phyloP scores from a whole-genome alignment of 2,329 filamentous ascomycete species.

The Calonectria multiphialidica region DNA sequence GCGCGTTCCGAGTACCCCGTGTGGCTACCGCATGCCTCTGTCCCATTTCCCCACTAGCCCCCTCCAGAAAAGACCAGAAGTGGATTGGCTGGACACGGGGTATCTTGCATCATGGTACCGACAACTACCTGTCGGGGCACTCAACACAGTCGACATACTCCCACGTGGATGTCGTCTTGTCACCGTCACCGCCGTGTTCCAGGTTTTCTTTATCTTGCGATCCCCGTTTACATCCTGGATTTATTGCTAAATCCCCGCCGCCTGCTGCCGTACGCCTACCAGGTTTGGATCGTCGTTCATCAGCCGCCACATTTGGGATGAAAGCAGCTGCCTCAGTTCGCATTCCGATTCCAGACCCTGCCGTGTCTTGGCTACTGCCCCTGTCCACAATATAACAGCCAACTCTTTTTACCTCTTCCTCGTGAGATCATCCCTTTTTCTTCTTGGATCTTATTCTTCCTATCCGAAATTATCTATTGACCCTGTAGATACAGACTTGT shows the following conservation, averaged over 20 bases:
- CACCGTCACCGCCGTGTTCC: constrained; percentile 18
- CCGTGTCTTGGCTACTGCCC: not conserved
- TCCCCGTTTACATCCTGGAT: not conserved
- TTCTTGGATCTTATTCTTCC: not conserved
- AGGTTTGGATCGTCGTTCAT: not conserved
- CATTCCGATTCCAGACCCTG: constrained; percentile 1
- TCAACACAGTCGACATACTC: constrained; percentile 23
- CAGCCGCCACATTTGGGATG: not conserved
- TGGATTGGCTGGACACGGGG: constrained; percentile 18
- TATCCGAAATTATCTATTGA: not conserved
- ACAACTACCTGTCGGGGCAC: constrained; percentile 11
- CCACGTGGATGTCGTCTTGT: constrained; percentile 22
- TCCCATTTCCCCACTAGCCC: constrained; percentile 6
- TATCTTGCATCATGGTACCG: constrained; percentile 21
- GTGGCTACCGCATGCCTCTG: constrained; percentile 11
- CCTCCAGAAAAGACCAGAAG: constrained; percentile 3
- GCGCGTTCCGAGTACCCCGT: constrained; percentile 10
- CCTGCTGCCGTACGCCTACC: not conserved
- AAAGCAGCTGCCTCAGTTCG: not conserved
- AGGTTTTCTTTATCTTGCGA: not conserved
- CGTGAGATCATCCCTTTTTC: not conserved
- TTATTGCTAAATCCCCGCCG: not conserved
- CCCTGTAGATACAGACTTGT: not conserved
- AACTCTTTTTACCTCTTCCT: not conserved
- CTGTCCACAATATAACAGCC: not conserved